Evolutionary conservation across 2,329 filamentous ascomycete species (phyloP).

Genomic region (Penicillium sp.): DNA sequence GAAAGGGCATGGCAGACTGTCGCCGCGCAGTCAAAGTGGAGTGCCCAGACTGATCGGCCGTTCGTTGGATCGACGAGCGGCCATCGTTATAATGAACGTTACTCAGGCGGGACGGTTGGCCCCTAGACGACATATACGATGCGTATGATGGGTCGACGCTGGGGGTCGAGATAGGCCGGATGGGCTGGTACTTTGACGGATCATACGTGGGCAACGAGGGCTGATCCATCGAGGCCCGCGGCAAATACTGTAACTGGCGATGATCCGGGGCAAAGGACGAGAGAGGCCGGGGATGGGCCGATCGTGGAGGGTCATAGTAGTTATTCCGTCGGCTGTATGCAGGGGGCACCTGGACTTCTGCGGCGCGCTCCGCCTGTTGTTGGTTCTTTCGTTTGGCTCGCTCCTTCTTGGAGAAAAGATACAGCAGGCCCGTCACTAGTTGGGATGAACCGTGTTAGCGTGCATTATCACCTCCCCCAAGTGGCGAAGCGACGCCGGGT

Average conservation of each 20-base stretch:
- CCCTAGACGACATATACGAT: constrained; percentile 10
- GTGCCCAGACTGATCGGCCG: constrained; percentile 7
- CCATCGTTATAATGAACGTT: constrained; percentile 24
- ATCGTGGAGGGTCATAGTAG: constrained; percentile 16
- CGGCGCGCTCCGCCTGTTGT: constrained; percentile 10
- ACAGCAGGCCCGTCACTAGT: constrained; percentile 25
- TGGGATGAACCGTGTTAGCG: constrained; percentile 9
- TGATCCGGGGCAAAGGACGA: constrained; percentile 31
- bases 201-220: constrained; percentile 40
- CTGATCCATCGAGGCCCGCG: constrained; percentile 26
- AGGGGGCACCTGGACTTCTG: constrained; percentile 18
- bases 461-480: constrained; percentile 11
- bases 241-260: constrained; percentile 19
- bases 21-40: constrained; percentile 9
- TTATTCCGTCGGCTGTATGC: constrained; percentile 18
- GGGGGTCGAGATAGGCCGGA: constrained; percentile 18
- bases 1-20: constrained; percentile 17
- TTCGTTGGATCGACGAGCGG: constrained; percentile 21
- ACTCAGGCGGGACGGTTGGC: constrained; percentile 25
- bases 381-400: constrained; percentile 25
- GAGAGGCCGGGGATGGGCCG: constrained; percentile 26
- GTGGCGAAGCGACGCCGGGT: not conserved
- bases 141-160: constrained; percentile 10
- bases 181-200: constrained; percentile 37
- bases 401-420: constrained; percentile 30